These are phyloP conservation scores for Pleurotus giganteus DNA, from an alignment of 768 basidiomycete genomes.

Conservation along the genomic window DNA sequence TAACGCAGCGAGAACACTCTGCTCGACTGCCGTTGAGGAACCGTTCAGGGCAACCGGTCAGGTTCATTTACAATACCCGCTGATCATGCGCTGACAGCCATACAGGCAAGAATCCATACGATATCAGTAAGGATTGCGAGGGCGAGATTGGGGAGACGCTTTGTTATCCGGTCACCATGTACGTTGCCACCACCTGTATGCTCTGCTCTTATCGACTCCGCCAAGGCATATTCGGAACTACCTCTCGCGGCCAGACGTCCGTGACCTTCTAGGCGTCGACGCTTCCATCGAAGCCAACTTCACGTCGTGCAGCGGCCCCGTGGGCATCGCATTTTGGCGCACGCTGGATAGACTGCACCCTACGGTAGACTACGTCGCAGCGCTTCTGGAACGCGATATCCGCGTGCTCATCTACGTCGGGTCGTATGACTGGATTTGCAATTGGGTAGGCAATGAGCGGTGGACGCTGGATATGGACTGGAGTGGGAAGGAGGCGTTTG, in stretches of 20 bases:
- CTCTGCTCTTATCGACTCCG: slow-evolving; percentile 2
- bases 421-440: slow-evolving; percentile 55
- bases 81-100: slow-evolving; percentile 16
- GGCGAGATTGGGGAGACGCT: slow-evolving; percentile 43
- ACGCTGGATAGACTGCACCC: slow-evolving; percentile 31
- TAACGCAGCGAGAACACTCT: slow-evolving; percentile 59
- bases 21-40: slow-evolving; percentile 44
- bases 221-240: slow-evolving; percentile 54
- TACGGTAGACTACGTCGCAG: slow-evolving; percentile 36
- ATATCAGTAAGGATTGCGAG: slow-evolving; percentile 62
- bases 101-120: slow-evolving; percentile 57
- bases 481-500: slow-evolving; percentile 52
- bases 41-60: slow-evolving; percentile 39
- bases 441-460: slow-evolving; percentile 62
- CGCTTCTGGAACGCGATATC: slow-evolving; percentile 47
- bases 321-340: slow-evolving; percentile 45
- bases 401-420: slow-evolving; percentile 56
- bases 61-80: slow-evolving; percentile 10
- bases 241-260: slow-evolving; percentile 57
- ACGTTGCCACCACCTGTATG: neutral
- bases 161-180: slow-evolving; percentile 54
- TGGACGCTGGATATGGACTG: slow-evolving; percentile 63
- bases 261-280: slow-evolving; percentile 61
- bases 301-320: slow-evolving; percentile 29
- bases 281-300: slow-evolving; percentile 32